phyloP scores from a whole-genome alignment of 768 basidiomycete species.

The Pleurotus tuoliensis region DNA sequence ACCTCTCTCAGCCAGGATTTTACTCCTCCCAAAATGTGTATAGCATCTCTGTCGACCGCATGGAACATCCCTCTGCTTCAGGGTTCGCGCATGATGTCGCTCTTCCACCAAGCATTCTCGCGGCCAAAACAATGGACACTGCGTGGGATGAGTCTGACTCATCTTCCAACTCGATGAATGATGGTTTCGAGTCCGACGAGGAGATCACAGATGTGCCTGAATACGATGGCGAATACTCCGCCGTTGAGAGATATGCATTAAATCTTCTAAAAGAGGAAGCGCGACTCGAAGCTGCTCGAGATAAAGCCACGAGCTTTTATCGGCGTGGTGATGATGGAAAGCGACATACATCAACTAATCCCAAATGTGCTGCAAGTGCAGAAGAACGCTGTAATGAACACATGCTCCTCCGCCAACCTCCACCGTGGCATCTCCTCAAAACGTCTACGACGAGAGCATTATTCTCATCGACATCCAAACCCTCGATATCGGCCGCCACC shows the following conservation, averaged over 20 bases:
- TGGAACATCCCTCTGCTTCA: no score
- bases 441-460: constrained; percentile 4
- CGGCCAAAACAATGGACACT: no score
- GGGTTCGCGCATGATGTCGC: no score
- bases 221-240: no score
- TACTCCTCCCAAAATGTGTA: constrained; percentile 10
- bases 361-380: neutral
- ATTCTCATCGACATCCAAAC: neutral
- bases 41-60: constrained; percentile 4
- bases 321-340: constrained; percentile 2
- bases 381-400: constrained; percentile 19
- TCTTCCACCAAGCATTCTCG: no score
- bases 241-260: no score
- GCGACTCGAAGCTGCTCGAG: constrained; percentile 6
- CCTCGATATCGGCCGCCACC: neutral
- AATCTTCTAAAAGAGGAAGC: constrained; percentile 11
- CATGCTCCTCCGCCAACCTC: constrained; percentile 34
- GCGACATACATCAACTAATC: constrained; percentile 5
- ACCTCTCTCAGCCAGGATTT: neutral
- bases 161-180: no score
- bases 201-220: no score
- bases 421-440: constrained; percentile 28
- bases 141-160: no score
- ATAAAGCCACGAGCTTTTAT: constrained; percentile 12
- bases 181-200: no score